phyloP scores from a whole-genome alignment of 176 grass and related monocot species.

The Panicum miliaceum region DNA sequence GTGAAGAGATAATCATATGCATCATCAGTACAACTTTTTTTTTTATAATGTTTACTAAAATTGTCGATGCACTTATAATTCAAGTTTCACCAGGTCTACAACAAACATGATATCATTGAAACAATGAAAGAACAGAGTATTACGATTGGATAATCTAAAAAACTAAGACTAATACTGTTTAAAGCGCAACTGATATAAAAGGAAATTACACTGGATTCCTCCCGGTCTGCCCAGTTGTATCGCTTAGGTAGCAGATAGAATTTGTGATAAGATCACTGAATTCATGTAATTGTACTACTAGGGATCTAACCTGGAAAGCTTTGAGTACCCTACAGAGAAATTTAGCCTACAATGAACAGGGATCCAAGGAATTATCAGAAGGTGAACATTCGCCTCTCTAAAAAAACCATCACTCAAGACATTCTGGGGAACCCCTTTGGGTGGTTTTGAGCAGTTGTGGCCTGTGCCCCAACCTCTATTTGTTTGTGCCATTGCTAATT shows the following conservation, averaged over 20 bases:
- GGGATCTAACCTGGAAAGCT: background rate
- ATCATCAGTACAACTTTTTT: conserved; percentile 29
- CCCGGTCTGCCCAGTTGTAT: background rate
- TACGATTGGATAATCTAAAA: background rate
- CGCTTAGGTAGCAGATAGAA: background rate
- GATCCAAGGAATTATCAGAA: conserved; percentile 12
- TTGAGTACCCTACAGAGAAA: background rate
- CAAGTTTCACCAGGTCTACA: conserved; percentile 4
- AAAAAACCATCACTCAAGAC: background rate
- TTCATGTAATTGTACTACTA: conserved; percentile 16
- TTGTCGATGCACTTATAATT: background rate
- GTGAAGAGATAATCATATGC: conserved; percentile 32
- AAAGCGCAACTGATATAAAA: conserved; percentile 17
- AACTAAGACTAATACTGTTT: background rate
- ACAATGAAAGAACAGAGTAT: background rate
- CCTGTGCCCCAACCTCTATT: too few relatives aligned
- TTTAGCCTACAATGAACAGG: conserved; percentile 22
- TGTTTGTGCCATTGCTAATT: too few relatives aligned
- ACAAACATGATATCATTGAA: conserved; percentile 25
- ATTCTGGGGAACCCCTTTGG: background rate
- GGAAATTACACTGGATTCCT: background rate
- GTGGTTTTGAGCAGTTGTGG: too few relatives aligned
- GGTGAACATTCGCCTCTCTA: conserved; percentile 23
- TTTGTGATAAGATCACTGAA: conserved; percentile 9
- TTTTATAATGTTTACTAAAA: conserved; percentile 16